These are phyloP conservation scores for Helminthosporium solani DNA, from an alignment of 2,329 filamentous ascomycete species.

Conservation along the genomic window DNA sequence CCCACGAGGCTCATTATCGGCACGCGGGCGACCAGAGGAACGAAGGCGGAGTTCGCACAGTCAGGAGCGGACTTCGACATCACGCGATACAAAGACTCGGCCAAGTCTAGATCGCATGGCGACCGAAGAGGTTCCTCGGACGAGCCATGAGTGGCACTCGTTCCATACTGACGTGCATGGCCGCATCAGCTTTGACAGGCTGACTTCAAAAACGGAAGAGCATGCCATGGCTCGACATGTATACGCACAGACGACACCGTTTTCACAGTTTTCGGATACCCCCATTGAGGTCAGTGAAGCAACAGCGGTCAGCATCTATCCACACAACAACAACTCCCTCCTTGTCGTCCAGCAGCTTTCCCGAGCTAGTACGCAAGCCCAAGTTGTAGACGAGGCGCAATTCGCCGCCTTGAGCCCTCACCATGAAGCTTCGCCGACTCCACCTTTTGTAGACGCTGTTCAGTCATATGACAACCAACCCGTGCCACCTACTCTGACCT, in stretches of 20 bases:
- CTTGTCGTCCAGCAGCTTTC: slow-evolving; percentile 61
- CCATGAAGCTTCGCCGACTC: slow-evolving; percentile 23
- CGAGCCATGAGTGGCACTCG: slow-evolving; percentile 34
- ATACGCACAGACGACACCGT: slow-evolving; percentile 52
- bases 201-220: slow-evolving; percentile 42
- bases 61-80: slow-evolving; percentile 32
- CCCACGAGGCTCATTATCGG: slow-evolving; percentile 26
- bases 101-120: slow-evolving; percentile 28
- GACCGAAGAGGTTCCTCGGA: slow-evolving; percentile 32
- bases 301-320: slow-evolving; percentile 60
- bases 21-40: slow-evolving; percentile 32
- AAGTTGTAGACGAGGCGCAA: slow-evolving; percentile 17
- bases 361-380: slow-evolving; percentile 27
- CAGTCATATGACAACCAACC: slow-evolving; percentile 13
- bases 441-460: slow-evolving; percentile 27
- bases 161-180: slow-evolving; percentile 33
- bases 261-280: slow-evolving; percentile 51
- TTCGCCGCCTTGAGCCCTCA: slow-evolving; percentile 19
- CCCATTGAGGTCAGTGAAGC: slow-evolving; percentile 63
- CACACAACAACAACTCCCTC: slow-evolving; percentile 64
- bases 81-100: slow-evolving; percentile 23
- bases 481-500: slow-evolving; percentile 28
- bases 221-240: slow-evolving; percentile 47
- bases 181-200: slow-evolving; percentile 41
- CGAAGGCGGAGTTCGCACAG: slow-evolving; percentile 28